phyloP scores from a whole-genome alignment of 2,329 filamentous ascomycete genomes.

The Thielaviopsis punctulata region DNA sequence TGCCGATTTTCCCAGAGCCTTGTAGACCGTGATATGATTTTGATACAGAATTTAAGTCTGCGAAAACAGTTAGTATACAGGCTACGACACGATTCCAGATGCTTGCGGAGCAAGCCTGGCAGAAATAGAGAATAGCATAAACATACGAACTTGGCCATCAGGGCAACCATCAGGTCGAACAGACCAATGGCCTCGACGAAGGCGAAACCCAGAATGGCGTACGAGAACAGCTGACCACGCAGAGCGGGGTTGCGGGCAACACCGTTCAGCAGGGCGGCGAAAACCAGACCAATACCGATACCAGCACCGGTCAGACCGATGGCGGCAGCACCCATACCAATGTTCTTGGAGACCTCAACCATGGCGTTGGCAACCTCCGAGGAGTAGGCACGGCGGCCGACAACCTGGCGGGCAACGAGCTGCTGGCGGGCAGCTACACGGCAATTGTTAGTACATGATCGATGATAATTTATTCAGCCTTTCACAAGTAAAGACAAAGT shows the following conservation, averaged over 20 bases:
- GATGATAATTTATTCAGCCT: neutral
- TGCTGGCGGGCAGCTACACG: slow-evolving; percentile 11
- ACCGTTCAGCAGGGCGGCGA: slow-evolving; percentile 74
- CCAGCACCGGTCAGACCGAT: slow-evolving; percentile 84
- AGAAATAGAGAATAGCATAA: neutral
- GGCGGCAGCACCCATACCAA: slow-evolving; percentile 77
- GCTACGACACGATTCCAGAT: neutral
- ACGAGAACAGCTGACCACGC: slow-evolving; percentile 89
- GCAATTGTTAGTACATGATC: neutral
- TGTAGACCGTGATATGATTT: slow-evolving; percentile 13
- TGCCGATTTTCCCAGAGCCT: slow-evolving; percentile 13
- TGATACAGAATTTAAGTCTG: slow-evolving; percentile 13
- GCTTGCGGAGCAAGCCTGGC: neutral
- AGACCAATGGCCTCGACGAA: slow-evolving; percentile 88
- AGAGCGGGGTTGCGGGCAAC: slow-evolving; percentile 89
- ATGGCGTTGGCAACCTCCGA: slow-evolving; percentile 78
- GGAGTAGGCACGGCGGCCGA: slow-evolving; percentile 59
- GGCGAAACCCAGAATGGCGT: slow-evolving; percentile 89
- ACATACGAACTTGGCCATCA: slow-evolving; percentile 81
- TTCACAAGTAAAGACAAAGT: neutral
- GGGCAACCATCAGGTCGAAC: slow-evolving; percentile 81
- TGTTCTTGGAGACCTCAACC: slow-evolving; percentile 81
- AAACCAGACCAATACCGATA: slow-evolving; percentile 92
- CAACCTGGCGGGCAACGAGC: slow-evolving; percentile 24
- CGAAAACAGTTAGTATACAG: neutral